Evolutionary conservation across 2,329 filamentous ascomycete genomes (phyloP).

Genomic region (Ophiostoma quercus): DNA sequence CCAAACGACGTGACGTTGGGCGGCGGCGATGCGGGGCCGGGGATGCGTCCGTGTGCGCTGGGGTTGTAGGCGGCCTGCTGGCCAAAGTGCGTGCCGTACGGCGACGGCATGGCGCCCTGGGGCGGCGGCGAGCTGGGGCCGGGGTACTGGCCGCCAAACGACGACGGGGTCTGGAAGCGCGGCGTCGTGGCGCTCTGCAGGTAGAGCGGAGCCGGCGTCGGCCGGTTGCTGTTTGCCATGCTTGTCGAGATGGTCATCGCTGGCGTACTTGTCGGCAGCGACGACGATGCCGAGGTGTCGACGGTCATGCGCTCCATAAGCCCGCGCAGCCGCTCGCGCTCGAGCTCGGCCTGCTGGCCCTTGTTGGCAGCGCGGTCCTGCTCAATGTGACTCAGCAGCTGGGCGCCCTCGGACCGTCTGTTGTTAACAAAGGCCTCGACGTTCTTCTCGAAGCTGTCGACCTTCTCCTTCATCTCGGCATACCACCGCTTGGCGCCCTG

Average conservation of each 20-base stretch:
- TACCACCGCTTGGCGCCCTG: constrained; percentile 90
- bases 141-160: constrained; percentile 55
- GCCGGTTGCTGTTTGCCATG: constrained; percentile 29
- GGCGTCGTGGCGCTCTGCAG: constrained; percentile 36
- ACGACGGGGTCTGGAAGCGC: constrained; percentile 48
- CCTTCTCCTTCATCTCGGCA: constrained; percentile 89
- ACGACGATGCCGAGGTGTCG: constrained; percentile 50
- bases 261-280: constrained; percentile 22
- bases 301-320: constrained; percentile 96
- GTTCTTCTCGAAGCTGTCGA: constrained; percentile 87
- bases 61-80: constrained; percentile 51
- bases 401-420: constrained; percentile 80
- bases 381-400: constrained; percentile 84
- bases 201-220: constrained; percentile 36
- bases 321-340: constrained; percentile 77
- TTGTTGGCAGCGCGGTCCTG: constrained; percentile 63
- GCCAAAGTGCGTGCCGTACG: constrained; percentile 38
- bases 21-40: constrained; percentile 47
- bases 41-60: constrained; percentile 53
- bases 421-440: constrained; percentile 97
- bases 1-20: constrained; percentile 38
- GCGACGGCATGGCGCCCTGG: constrained; percentile 38
- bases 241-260: constrained; percentile 9
- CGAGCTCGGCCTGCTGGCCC: constrained; percentile 64
- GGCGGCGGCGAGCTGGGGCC: constrained; percentile 53